Conservation (phyloP, 768 basidiomycete species). For the Harrya chromipes region DNA sequence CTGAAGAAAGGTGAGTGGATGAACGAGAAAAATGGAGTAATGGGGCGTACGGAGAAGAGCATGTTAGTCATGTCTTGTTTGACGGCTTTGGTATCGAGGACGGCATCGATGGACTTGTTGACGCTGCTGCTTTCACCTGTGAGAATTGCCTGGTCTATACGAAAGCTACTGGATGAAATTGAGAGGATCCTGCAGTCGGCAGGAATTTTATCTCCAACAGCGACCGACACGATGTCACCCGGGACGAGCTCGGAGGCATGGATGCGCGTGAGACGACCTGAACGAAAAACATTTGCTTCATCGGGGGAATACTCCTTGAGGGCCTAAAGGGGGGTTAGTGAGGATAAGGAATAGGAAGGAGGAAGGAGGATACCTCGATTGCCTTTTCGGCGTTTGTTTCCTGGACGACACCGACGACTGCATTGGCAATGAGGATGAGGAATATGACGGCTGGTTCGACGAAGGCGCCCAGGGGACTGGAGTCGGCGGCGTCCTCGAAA, state of each 20-base stretch:
- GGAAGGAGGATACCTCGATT: conserved; percentile 74
- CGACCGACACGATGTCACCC: conserved; percentile 87
- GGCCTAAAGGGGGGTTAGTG: conserved; percentile 50
- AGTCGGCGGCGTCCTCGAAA: conserved; percentile 72
- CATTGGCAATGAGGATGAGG: conserved; percentile 93
- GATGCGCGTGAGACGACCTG: conserved; percentile 63
- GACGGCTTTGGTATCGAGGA: conserved; percentile 76
- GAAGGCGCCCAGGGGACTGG: conserved; percentile 76
- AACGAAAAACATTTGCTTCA: conserved; percentile 86
- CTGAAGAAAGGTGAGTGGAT: conserved; percentile 36
- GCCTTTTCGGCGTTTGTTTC: conserved; percentile 96
- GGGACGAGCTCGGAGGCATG: conserved; percentile 91
- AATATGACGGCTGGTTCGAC: conserved; percentile 96
- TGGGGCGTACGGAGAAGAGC: conserved; percentile 71
- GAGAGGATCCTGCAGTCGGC: conserved; percentile 91
- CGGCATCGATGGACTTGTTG: conserved; percentile 67
- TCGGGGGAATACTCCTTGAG: conserved; percentile 97
- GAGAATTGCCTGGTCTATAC: conserved; percentile 94
- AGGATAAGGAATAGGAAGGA: not conserved
- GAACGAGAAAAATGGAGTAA: not conserved
- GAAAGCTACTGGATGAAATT: conserved; percentile 89
- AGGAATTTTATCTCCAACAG: conserved; percentile 93
- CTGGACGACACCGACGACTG: conserved; percentile 96
- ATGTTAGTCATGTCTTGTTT: conserved; percentile 99
- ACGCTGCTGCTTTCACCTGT: conserved; percentile 94